Evolutionary conservation across 805 yeast species (phyloP), one percentile per base, ranked within the genome.

Genomic region (Torulaspora gathmanii): DNA sequence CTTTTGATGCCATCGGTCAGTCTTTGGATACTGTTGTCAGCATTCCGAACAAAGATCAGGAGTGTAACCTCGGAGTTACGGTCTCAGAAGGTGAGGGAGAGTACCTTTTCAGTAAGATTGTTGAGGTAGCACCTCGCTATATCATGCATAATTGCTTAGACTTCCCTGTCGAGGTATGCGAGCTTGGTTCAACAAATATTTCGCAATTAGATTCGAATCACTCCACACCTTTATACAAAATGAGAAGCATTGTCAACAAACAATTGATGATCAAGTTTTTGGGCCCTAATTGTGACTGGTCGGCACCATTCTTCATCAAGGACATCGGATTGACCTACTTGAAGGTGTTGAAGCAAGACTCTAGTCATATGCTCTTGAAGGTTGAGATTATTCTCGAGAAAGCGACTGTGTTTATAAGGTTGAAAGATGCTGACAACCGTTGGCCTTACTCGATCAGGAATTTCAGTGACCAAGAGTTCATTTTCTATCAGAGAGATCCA

Each of bases 401-500:
- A 35, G 89, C 95, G 0, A 79, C 96, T 0, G 69, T 95, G 15
- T 90, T 88, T 57, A 75, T 93, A 37, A 83, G 82, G 52, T 63
- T 91, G 29, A 76, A 75, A 33, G 81, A 81, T 58, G 93, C 95
- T 1, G 78, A 79, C 28, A 75, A 80, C 48, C 71, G 75, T 47
- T 93, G 99, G 99, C 99, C 99, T 10, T 93, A 70, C 61, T 86
- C 96, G 0, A 82, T 93, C 33, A 71, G 96, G 49, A 93, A 93
- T 62, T 90, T 88, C 65, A 86, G 93, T 61, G 87, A 87, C 50
- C 68, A 77, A n/a, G 96, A 88, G 54, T 88, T 91, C 57, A 75
- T 81, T 40, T 79, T 95, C 52, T 91, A 83, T 61, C 99, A 93
- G 60, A 76, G 85, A 40, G 86, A 90, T 66, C 96, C 96, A 5